Percentiles rank a stretch among this genome's conserved stretches.
Conservation (phyloP, 345 rosid genomes). For the Lenwebbia sp. region DNA sequence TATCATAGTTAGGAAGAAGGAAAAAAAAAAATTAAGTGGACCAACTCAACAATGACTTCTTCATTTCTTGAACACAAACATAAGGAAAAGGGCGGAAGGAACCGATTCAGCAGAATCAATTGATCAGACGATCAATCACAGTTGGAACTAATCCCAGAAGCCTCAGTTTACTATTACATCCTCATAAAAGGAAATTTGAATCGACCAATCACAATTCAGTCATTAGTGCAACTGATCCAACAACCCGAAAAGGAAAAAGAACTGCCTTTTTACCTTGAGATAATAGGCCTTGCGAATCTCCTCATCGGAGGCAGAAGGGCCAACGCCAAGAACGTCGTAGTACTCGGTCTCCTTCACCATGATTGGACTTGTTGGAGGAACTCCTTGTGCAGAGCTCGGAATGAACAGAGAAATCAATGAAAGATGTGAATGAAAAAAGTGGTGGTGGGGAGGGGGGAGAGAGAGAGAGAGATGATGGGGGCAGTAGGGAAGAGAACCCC, state of each 20-base stretch:
- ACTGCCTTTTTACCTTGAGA: slow-evolving; percentile 30
- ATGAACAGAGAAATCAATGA: not conserved
- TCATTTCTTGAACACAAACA: not conserved
- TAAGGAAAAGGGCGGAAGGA: not conserved
- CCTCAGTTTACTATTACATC: not conserved
- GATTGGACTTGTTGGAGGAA: slow-evolving; percentile 3
- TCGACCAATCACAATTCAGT: not conserved
- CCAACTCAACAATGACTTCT: not conserved
- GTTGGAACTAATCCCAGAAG: not conserved
- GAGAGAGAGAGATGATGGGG: slow-evolving; percentile 1
- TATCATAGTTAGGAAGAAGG: not conserved
- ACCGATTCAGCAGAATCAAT: not conserved
- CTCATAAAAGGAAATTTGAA: not conserved
- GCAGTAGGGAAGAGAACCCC: not conserved
- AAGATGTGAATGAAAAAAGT: not conserved
- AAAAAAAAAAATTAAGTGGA: not conserved
- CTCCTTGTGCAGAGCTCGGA: not conserved
- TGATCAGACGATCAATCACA: not conserved
- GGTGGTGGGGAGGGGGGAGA: not conserved
- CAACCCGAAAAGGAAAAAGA: not conserved
- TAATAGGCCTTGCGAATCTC: slow-evolving; percentile 68
- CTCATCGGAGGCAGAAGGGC: slow-evolving; percentile 49
- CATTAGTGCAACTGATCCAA: not conserved
- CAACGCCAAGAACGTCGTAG: slow-evolving; percentile 57
- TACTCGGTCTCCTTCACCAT: slow-evolving; percentile 68